A percentile compares a stretch with the other conserved stretches of the same genome.
Evolutionary conservation across 352 stramenopile genomes (phyloP).

Genomic region (Phytophthora boehmeriae): DNA sequence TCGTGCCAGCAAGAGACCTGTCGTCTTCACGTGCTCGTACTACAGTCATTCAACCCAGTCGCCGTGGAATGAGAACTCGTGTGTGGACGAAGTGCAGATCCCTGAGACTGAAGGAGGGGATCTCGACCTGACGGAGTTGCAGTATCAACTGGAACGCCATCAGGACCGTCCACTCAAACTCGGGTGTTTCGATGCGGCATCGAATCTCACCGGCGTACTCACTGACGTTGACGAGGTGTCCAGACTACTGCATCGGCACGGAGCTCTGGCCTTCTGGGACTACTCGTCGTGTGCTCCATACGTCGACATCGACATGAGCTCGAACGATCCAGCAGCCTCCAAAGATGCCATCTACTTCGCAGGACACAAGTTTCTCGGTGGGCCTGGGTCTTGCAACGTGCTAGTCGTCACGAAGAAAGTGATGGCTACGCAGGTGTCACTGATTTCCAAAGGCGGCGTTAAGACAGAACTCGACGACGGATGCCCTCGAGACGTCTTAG

Average conservation of each 20-base stretch:
- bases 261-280: not conserved
- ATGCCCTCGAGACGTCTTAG: too few relatives aligned
- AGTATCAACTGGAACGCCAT: not conserved
- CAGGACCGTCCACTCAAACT: not conserved
- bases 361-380: not conserved
- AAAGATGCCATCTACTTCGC: not conserved
- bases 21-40: not conserved
- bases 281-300: not conserved
- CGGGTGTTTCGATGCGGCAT: not conserved
- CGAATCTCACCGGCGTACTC: not conserved
- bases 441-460: too few relatives aligned
- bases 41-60: not conserved
- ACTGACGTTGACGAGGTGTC: not conserved
- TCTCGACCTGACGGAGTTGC: not conserved
- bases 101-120: not conserved
- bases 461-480: too few relatives aligned
- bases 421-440: too few relatives aligned
- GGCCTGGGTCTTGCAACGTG: not conserved
- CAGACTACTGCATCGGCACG: not conserved
- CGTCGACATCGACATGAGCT: not conserved
- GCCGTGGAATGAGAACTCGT: not conserved
- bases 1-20: not conserved
- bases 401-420: not conserved
- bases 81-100: not conserved
- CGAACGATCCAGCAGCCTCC: not conserved